Percentiles rank a stretch among this genome's conserved stretches.
phyloP scores from a whole-genome alignment of 495 filamentous ascomycete species.

The Paragyromitra xinjiangensis region DNA sequence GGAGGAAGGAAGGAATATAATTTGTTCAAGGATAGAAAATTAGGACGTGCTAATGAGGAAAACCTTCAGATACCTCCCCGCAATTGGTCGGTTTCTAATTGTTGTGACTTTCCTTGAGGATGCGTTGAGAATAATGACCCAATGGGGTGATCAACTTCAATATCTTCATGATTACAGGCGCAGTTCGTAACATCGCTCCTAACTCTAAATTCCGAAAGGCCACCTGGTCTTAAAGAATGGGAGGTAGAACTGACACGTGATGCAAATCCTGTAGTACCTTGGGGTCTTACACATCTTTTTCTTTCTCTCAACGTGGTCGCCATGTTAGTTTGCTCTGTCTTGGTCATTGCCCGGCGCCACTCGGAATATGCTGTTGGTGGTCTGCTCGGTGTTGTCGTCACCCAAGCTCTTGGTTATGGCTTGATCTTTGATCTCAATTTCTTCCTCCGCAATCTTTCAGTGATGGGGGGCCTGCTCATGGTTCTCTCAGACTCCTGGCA shows the following conservation, averaged over 20 bases:
- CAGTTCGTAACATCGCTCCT: conserved; percentile 68
- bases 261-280: conserved; percentile 71
- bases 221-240: conserved; percentile 13
- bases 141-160: conserved; percentile 94
- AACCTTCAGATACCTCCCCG: conserved; percentile 80
- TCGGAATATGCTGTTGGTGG: conserved; percentile 91
- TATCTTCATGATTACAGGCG: conserved; percentile 93
- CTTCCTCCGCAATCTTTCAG: conserved; percentile 97
- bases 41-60: conserved; percentile 17
- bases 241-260: conserved; percentile 22
- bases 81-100: conserved; percentile 95
- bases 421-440: conserved; percentile 99
- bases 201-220: conserved; percentile 6
- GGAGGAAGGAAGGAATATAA: neutral
- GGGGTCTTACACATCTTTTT: conserved; percentile 91
- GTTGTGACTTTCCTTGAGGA: conserved; percentile 99
- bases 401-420: conserved; percentile 96
- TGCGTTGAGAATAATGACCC: conserved; percentile 92
- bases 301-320: conserved; percentile 88
- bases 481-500: conserved; percentile 98
- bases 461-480: conserved; percentile 96
- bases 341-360: conserved; percentile 90
- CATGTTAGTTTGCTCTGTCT: conserved; percentile 81
- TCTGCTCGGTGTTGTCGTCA: conserved; percentile 87
- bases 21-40: neutral